Evolutionary conservation across 257 asterid genomes (phyloP), one percentile per base, ranked within the genome.

Genomic region (Solanum sejunctum): DNA sequence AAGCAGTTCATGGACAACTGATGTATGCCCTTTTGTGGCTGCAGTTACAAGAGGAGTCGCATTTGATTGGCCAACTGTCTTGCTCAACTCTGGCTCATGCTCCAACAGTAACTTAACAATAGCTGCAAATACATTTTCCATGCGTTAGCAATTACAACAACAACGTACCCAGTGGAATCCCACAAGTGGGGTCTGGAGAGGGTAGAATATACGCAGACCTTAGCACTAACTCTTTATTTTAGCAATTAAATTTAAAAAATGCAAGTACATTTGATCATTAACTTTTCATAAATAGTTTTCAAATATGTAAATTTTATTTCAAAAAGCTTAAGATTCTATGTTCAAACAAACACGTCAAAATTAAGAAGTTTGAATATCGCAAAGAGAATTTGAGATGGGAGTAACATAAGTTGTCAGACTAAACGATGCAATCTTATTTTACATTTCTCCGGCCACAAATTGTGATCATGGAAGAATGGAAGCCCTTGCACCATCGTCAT

Each of bases 21-120:
- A 86, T 23, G 88, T 87, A 87, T 92, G 97, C 43, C 97, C 94
- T 87, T 88, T 90, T 51, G 94, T 89, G 66, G 97, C 93, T 70
- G 97, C 96, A 7, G 97, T 84, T 88, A 90, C 88, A 41, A 93
- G 95, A 77, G 96, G 97, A 83, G 97, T 93, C 51, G 95, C 92
- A 88, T 92, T 92, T 41, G 92, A 91, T 88, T 89, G 97, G 15
- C 91, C 93, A 20, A 92, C 88, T 51, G 97, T 92, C 85, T 80
- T 89, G 91, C 91, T 87, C 85, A 92, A 89, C 84, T 83, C 89
- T 12, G 90, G 88, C 73, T 93, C 95, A 67, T 90, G 93, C 87
- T 93, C 92, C 86, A 92, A 86, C 78, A 93, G 91, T 86, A 93
- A 56, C 85, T 85, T 88, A 61, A 93, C 97, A 67, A 93, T 91